Evolutionary conservation across 768 basidiomycete species (phyloP).

Genomic region (Leccinum olivaceopallidum): DNA sequence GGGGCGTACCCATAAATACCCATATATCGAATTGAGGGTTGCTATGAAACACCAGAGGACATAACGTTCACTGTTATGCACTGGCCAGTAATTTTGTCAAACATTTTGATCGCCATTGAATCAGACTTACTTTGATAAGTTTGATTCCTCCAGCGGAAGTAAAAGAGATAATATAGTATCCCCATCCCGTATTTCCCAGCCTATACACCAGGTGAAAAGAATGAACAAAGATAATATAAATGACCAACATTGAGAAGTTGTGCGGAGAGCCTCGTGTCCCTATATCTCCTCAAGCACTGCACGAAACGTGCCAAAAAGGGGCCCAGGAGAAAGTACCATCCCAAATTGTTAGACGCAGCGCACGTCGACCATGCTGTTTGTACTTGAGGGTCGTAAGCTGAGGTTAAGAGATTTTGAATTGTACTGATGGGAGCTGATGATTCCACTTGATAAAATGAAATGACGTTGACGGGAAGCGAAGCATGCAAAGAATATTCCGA

Average conservation of each 20-base stretch:
- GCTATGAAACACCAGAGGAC: constrained; percentile 69
- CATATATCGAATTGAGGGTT: constrained; percentile 66
- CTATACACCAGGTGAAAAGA: constrained; percentile 38
- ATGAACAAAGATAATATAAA: background rate
- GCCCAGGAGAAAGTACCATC: constrained; percentile 55
- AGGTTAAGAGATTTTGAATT: constrained; percentile 1
- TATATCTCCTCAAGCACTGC: constrained; percentile 87
- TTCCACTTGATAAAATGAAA: background rate
- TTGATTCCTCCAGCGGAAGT: constrained; percentile 73
- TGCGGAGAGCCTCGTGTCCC: constrained; percentile 67
- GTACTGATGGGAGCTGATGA: background rate
- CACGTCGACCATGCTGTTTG: constrained; percentile 45
- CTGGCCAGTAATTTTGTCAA: constrained; percentile 6
- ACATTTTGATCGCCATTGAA: background rate
- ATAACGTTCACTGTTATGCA: constrained; percentile 51
- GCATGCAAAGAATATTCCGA: background rate
- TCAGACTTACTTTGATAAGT: constrained; percentile 39
- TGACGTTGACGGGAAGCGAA: background rate
- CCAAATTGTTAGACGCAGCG: constrained; percentile 55
- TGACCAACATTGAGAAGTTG: constrained; percentile 84
- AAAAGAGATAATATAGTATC: constrained; percentile 64
- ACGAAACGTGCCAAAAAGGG: constrained; percentile 78
- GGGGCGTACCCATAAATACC: constrained; percentile 69
- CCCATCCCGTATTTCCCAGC: constrained; percentile 82
- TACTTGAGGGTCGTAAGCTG: constrained; percentile 35